Base-by-base conservation (phyloP, 78 protist species). In the Dictyostelium discoideum region DNA sequence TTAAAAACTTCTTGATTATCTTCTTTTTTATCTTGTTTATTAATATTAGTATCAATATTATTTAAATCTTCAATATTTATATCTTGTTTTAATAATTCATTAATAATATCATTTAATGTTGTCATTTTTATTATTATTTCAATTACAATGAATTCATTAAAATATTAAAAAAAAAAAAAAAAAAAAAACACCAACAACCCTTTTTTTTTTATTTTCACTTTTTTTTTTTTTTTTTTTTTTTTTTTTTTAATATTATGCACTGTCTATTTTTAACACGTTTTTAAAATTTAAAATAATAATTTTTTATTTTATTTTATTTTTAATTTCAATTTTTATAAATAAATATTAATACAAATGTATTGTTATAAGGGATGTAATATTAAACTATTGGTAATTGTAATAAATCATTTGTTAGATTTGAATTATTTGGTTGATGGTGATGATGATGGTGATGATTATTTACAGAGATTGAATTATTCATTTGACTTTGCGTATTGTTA, bases 81-180 rank as follows among this genome's bases (percentile, higher is more conserved):
- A 20, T 87, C 63, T 24, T 32, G 63, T 78, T 78, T 54, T 32
- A 88, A 39, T 81, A 89, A 69, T 46, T 89, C 86, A 46, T 82
- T 65, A 18, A 82, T 72, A 10, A 89, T 65, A 50, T 89, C 94
- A 69, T 69, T 89, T n/a, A 78, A 42, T 18, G 84, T 39, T 22
- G 84, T 40, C 50, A 48, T 81, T 40, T 79, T 46, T 16, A 32
- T 46, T 81, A 26, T n/a, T 80, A 50, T 81, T 26, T 44, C 0
- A 57, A 82, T 40, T 0, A 14, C 10, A 11, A 44, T 22, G 48
- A 46, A 57, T 16, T 18, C 3, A 22, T 2, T 16, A 48, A 83
- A 83, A 37, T n/a, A 32, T 6, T 8, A 82, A 54, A 54, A 44
- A 22, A 3, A 80, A 26, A 24, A 80, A 46, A 80, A 24, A 42